Percentiles rank a stretch among this genome's conserved stretches.
Conservation (phyloP, 2,329 filamentous ascomycete genomes). For the Botrytis sinoallii region DNA sequence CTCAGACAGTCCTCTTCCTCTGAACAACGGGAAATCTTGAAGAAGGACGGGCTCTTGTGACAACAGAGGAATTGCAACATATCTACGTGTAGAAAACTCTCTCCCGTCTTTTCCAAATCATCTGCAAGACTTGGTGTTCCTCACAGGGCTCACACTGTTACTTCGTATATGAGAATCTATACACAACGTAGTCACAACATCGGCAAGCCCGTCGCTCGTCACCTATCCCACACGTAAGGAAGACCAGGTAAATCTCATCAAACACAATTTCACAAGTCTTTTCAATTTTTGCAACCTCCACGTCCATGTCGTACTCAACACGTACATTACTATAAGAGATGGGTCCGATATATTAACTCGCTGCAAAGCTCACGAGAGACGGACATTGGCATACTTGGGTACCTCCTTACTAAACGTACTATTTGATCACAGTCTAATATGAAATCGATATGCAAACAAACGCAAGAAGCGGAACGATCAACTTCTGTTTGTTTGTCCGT, state of each 20-base stretch:
- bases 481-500: background rate
- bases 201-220: constrained; percentile 16
- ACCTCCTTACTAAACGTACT: background rate
- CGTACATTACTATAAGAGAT: constrained; percentile 12
- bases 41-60: constrained; percentile 1
- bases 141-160: constrained; percentile 12
- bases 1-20: background rate
- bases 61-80: background rate
- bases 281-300: background rate
- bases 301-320: background rate
- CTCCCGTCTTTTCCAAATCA: constrained; percentile 4
- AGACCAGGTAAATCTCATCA: constrained; percentile 4
- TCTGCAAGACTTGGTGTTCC: constrained; percentile 15
- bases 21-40: constrained; percentile 1
- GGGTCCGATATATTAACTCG: constrained; percentile 13
- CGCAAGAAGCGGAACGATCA: background rate
- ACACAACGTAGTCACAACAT: constrained; percentile 18
- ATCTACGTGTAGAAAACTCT: constrained; percentile 2
- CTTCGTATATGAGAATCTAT: constrained; percentile 7
- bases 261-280: background rate
- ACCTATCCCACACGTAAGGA: constrained; percentile 9
- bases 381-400: constrained; percentile 13
- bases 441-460: constrained; percentile 10
- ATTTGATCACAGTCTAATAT: constrained; percentile 7
- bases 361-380: constrained; percentile 19